These are phyloP conservation scores for Plasmodium coatneyi DNA, from an alignment of 169 alveolate species.

Conservation along the genomic window DNA sequence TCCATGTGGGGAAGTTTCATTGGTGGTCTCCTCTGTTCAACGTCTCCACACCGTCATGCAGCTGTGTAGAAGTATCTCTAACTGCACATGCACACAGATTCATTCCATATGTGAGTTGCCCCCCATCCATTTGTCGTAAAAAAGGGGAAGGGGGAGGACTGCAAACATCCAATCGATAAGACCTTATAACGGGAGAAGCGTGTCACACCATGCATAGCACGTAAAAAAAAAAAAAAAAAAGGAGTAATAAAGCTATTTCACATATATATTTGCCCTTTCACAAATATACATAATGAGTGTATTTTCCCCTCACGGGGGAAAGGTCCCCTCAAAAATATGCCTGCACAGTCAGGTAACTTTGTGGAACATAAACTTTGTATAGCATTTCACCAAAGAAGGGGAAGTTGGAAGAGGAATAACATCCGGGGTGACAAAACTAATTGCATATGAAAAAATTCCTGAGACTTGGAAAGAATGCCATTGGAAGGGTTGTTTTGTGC, in stretches of 20 bases:
- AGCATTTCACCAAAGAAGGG: neutral
- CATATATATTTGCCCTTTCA: neutral
- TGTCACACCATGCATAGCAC: neutral
- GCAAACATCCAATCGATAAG: neutral
- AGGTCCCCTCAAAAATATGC: neutral
- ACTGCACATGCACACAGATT: neutral
- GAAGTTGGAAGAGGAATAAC: neutral
- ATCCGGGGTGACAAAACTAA: neutral
- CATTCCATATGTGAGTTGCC: neutral
- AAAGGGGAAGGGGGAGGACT: neutral
- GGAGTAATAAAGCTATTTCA: neutral
- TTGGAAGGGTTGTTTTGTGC: neutral
- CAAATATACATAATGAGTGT: neutral
- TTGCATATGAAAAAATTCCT: neutral
- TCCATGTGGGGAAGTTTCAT: neutral
- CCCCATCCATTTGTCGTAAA: neutral
- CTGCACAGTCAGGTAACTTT: conserved; percentile 2
- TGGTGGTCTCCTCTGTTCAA: neutral
- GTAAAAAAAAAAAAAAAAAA: neutral
- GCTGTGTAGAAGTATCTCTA: neutral
- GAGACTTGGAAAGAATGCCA: neutral
- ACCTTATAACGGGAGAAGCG: neutral
- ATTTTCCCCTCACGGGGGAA: neutral
- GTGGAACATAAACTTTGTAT: neutral
- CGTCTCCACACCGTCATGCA: neutral